These are phyloP conservation scores for Cytidiella melzeri DNA, from an alignment of 768 basidiomycete genomes.

Conservation along the genomic window DNA sequence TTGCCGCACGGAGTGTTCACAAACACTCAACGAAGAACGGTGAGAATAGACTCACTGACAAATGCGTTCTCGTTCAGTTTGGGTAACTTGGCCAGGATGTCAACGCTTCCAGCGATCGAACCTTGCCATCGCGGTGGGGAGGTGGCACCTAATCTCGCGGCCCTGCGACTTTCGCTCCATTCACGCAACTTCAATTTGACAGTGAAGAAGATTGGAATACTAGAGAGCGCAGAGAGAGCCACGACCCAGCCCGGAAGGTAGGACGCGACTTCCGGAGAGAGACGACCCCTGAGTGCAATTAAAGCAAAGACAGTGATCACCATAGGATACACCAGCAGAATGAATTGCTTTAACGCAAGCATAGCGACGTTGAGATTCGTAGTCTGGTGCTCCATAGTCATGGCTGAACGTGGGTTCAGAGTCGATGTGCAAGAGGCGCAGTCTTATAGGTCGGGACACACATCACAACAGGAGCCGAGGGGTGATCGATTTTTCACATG, in stretches of 20 bases:
- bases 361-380: too few species aligned
- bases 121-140: slow-evolving; percentile 28
- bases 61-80: slow-evolving; percentile 25
- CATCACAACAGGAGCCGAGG: too few species aligned
- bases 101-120: slow-evolving; percentile 28
- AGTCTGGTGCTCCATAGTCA: too few species aligned
- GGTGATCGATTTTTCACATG: too few species aligned
- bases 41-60: slow-evolving; percentile 23
- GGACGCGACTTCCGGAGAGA: neutral
- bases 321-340: neutral
- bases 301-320: neutral
- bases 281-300: neutral
- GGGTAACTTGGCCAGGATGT: slow-evolving; percentile 23
- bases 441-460: too few species aligned
- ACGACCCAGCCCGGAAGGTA: slow-evolving; percentile 4
- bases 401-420: too few species aligned
- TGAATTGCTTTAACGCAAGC: too few species aligned
- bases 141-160: slow-evolving; percentile 3
- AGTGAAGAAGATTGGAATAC: neutral
- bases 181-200: neutral
- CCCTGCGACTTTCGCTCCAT: slow-evolving; percentile 2
- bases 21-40: neutral
- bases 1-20: slow-evolving; percentile 5
- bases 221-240: neutral
- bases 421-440: too few species aligned